These are phyloP conservation scores for Ilyonectria mors-panacis DNA, from an alignment of 2,329 filamentous ascomycete species.

Conservation along the genomic window DNA sequence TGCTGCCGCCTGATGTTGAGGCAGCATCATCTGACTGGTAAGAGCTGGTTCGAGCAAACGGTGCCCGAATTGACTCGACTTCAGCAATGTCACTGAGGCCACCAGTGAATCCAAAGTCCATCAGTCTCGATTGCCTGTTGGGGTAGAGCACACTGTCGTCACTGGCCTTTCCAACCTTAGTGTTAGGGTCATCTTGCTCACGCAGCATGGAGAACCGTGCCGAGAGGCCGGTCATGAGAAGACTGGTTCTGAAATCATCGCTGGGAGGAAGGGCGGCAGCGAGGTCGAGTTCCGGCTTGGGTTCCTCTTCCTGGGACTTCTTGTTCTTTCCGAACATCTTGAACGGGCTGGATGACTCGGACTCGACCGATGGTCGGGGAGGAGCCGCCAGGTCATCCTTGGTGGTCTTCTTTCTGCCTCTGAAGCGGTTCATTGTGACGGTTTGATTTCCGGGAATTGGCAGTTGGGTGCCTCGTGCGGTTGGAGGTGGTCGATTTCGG, in stretches of 20 bases:
- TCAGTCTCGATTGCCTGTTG: slow-evolving; percentile 83
- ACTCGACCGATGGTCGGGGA: slow-evolving; percentile 67
- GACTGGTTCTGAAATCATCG: slow-evolving; percentile 94
- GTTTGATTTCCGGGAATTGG: slow-evolving; percentile 7
- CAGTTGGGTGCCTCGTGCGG: neutral
- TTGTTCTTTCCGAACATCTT: slow-evolving; percentile 70
- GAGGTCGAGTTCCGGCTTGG: slow-evolving; percentile 80
- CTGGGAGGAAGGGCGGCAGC: slow-evolving; percentile 80
- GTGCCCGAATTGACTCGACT: slow-evolving; percentile 82
- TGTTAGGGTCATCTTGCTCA: slow-evolving; percentile 93
- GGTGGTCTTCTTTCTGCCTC: slow-evolving; percentile 78
- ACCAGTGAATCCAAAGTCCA: slow-evolving; percentile 75
- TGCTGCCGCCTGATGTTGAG: slow-evolving; percentile 70
- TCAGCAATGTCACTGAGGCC: slow-evolving; percentile 89
- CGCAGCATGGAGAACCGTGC: slow-evolving; percentile 96
- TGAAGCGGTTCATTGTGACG: slow-evolving; percentile 80
- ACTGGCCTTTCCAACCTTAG: slow-evolving; percentile 92
- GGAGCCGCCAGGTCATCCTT: slow-evolving; percentile 67
- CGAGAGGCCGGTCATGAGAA: slow-evolving; percentile 95
- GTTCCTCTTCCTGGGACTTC: slow-evolving; percentile 69
- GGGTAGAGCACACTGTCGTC: slow-evolving; percentile 93
- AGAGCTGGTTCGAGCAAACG: slow-evolving; percentile 74
- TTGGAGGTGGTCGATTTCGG: slow-evolving; percentile 17
- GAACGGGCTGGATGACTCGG: slow-evolving; percentile 67
- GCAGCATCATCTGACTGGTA: slow-evolving; percentile 81